Evolutionary conservation across 768 basidiomycete genomes (phyloP).

Genomic region (Lentinula boryana): DNA sequence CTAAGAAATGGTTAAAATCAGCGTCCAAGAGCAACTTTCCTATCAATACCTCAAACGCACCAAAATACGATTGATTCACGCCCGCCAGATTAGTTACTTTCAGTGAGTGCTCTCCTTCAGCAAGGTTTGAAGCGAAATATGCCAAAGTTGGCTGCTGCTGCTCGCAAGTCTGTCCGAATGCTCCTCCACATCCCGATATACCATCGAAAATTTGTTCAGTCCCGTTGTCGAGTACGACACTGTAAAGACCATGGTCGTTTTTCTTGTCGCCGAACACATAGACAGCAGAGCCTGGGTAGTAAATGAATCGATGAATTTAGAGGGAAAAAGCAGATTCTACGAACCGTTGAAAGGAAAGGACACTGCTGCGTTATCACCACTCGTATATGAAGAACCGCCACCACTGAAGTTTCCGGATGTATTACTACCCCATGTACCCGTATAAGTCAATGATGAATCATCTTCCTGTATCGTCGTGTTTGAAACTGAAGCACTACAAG

Average conservation of each 20-base stretch:
- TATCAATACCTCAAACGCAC: slow-evolving; percentile 17
- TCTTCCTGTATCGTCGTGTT: slow-evolving; percentile 38
- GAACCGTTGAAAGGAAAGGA: slow-evolving; percentile 35
- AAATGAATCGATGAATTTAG: neutral
- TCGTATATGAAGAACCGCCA: slow-evolving; percentile 37
- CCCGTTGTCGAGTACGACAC: slow-evolving; percentile 30
- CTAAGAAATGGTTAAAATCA: slow-evolving; percentile 12
- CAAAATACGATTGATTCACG: slow-evolving; percentile 38
- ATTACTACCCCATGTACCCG: slow-evolving; percentile 36
- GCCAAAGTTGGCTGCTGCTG: slow-evolving; percentile 36
- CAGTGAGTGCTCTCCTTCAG: slow-evolving; percentile 28
- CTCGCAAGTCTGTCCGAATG: slow-evolving; percentile 38
- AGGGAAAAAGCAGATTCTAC: neutral
- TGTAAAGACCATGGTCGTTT: slow-evolving; percentile 41
- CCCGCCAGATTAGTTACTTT: slow-evolving; percentile 34
- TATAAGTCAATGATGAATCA: slow-evolving; percentile 29
- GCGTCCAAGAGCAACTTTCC: neutral
- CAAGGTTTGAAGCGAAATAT: slow-evolving; percentile 38
- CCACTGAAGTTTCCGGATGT: slow-evolving; percentile 38
- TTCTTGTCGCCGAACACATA: slow-evolving; percentile 45
- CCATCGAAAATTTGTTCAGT: slow-evolving; percentile 29
- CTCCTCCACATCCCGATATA: slow-evolving; percentile 41
- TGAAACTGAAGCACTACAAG: slow-evolving; percentile 29
- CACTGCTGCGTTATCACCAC: slow-evolving; percentile 32
- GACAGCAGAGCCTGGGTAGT: slow-evolving; percentile 30